Evolutionary conservation across 208 protist genomes (phyloP), one percentile per base, ranked within the genome.

Genomic region (Wallacemonas sp.): DNA sequence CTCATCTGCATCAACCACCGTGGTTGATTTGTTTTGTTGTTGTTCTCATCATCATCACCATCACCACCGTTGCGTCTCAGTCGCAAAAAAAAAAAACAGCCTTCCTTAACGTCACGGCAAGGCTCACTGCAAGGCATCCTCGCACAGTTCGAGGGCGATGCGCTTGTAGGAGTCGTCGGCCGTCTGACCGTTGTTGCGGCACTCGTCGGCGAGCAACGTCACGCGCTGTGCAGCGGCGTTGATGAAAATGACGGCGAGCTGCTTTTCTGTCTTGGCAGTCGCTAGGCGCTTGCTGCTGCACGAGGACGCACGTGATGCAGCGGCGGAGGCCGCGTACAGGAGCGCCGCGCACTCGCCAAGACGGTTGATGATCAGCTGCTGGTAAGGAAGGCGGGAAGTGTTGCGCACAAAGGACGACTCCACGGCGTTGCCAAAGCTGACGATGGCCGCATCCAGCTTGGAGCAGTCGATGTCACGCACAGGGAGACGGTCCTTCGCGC

Each of bases 121-220:
- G 36, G 23, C 27, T 48, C 27, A 81, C 52, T 77, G 63, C 29
- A 92, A 57, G 16, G 75, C 83, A 58, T 86, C 72, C 27, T 96
- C 87, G 55, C 85, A 93, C 44, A 93, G 39, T 38, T 91, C 85
- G 6, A 92, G 55, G 1, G 90, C 82, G 36, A 96, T 90, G 33
- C 90, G 84, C 74, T 85, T 93, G 70, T 85, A 93, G 32, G 80
- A 74, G 65, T 92, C 87, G 62, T 96, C 90, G 8, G 90, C 83
- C 8, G 87, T 96, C 68, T 85, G 70, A 34, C 90, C 90, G 27
- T 79, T 77, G 62, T 93, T 96, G 61, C 77, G 78, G 70, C 66
- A 81, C 72, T 93, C 85, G 9, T 80, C 60, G 36, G 69, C 81
- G 21, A 96, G 67, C 2, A 49, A 27, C 27, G 72, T 83, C 3